These are phyloP conservation scores for Aspergillus melleus DNA, from an alignment of 2,329 filamentous ascomycete genomes.

Conservation along the genomic window DNA sequence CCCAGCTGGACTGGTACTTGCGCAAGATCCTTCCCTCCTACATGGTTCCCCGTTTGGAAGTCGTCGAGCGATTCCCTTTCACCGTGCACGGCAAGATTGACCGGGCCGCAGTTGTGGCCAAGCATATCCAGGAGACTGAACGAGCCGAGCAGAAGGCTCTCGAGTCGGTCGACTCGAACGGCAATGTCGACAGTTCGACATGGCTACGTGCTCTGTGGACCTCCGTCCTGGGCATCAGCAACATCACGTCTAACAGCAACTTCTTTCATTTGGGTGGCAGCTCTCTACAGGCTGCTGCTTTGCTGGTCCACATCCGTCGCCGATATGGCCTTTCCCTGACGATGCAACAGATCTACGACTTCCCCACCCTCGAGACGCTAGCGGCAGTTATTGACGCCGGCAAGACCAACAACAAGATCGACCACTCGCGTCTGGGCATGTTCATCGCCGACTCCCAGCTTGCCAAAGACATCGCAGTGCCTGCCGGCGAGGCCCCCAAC, in stretches of 20 bases:
- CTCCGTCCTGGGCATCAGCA: background rate
- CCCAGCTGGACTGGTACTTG: background rate
- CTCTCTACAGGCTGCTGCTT: background rate
- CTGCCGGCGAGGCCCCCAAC: background rate
- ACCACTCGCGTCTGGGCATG: background rate
- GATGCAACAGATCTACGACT: background rate
- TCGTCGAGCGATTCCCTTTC: background rate
- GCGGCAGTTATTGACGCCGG: background rate
- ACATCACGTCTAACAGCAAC: background rate
- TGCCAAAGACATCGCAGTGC: background rate
- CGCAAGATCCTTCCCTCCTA: background rate
- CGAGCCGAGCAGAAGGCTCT: background rate
- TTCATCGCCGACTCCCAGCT: background rate
- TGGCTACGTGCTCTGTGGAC: background rate
- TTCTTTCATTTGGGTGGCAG: conserved; percentile 1
- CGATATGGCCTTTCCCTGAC: background rate
- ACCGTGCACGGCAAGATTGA: background rate
- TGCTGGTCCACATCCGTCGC: background rate
- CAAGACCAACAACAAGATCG: background rate
- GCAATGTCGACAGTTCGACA: background rate
- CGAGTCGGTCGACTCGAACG: background rate
- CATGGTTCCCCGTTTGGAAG: background rate
- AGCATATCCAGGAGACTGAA: background rate
- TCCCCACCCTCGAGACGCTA: background rate
- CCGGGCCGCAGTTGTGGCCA: background rate